A percentile compares a stretch with the other conserved stretches of the same genome.
Conservation (phyloP, 192 early-diverging fungal species). For the Coemansia sp. region DNA sequence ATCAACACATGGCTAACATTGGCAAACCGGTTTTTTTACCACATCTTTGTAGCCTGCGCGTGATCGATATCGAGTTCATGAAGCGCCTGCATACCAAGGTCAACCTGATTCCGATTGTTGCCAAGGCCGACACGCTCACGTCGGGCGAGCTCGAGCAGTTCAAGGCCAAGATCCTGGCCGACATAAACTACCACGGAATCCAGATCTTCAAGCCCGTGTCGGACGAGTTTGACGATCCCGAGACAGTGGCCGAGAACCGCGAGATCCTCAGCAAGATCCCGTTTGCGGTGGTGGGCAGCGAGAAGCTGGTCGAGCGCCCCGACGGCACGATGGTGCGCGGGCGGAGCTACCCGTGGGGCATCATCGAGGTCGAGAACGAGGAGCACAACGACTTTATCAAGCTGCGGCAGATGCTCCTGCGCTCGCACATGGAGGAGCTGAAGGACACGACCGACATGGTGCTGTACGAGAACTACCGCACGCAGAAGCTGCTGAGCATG, state of each 20-base stretch:
- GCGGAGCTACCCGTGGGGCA: slow-evolving; percentile 89
- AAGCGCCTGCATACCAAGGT: slow-evolving; percentile 83
- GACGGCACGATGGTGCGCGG: slow-evolving; percentile 88
- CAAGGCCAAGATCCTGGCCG: slow-evolving; percentile 83
- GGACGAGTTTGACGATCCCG: slow-evolving; percentile 80
- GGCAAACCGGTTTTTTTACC: background rate
- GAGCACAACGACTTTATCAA: slow-evolving; percentile 96
- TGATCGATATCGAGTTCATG: slow-evolving; percentile 97
- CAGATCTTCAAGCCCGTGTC: slow-evolving; percentile 82
- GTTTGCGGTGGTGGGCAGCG: slow-evolving; percentile 92
- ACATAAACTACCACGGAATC: slow-evolving; percentile 80
- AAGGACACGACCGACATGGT: slow-evolving; percentile 90
- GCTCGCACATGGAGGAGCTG: slow-evolving; percentile 97
- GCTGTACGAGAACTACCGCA: slow-evolving; percentile 95
- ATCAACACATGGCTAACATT: too few species aligned
- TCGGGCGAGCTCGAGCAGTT: slow-evolving; percentile 74
- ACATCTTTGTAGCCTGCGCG: slow-evolving; percentile 60
- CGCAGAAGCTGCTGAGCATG: slow-evolving; percentile 86
- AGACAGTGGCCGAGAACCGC: slow-evolving; percentile 80
- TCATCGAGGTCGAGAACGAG: slow-evolving; percentile 97
- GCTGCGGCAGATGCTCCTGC: slow-evolving; percentile 86
- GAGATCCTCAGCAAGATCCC: slow-evolving; percentile 92
- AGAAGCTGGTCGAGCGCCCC: slow-evolving; percentile 75
- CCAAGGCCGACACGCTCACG: slow-evolving; percentile 90
- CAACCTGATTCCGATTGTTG: slow-evolving; percentile 86